Evolutionary conservation across 768 basidiomycete species (phyloP), one percentile per base, ranked within the genome.

Genomic region (Amanita pseudoporphyria): DNA sequence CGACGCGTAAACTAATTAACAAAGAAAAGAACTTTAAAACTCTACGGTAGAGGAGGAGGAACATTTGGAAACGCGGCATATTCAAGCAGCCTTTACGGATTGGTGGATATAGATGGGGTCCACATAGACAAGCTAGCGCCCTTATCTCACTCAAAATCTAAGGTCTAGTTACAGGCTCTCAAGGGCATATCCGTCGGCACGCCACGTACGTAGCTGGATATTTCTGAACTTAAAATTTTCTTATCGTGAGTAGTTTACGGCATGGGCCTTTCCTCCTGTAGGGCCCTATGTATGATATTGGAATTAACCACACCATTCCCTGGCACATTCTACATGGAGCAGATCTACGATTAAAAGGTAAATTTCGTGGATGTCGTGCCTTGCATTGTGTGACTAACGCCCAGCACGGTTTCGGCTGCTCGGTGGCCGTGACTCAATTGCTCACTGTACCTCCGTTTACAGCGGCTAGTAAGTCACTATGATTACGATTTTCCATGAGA

Each of bases 241-340:
- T 21, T 26, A 18, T 22, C 32, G 24, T 51, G 10, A 37, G 0
- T 33, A 84, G 82, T 83, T 2, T 83, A 79, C 56, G 83, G 82
- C 2, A 83, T 83, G 42, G 81, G 82, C 64, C 84, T 22, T 85
- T 86, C 69, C 63, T 84, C 22, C 82, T 81, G 78, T 84, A 28
- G 4, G 26, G 58, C 58, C n/a, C n/a, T n/a, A n/a, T n/a, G 82
- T 71, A 16, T 5, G 35, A n/a, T n/a, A 6, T 24, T 12, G n/a
- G 26, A 32, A 28, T 43, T 9, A 30, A 19, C n/a, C 16, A 33
- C 9, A 10, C 14, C 26, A 21, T 32, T 24, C 1, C 47, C 18
- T 47, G 9, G 22, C 26, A 9, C 42, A 22, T 35, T 21, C 26
- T 28, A 7, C 7, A 35, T 24, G n/a, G n/a, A n/a, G n/a, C 44